Percentiles rank a stretch among this genome's conserved stretches.
Conservation (phyloP, 495 filamentous ascomycete genomes). For the Aspergillus ellipticus region DNA sequence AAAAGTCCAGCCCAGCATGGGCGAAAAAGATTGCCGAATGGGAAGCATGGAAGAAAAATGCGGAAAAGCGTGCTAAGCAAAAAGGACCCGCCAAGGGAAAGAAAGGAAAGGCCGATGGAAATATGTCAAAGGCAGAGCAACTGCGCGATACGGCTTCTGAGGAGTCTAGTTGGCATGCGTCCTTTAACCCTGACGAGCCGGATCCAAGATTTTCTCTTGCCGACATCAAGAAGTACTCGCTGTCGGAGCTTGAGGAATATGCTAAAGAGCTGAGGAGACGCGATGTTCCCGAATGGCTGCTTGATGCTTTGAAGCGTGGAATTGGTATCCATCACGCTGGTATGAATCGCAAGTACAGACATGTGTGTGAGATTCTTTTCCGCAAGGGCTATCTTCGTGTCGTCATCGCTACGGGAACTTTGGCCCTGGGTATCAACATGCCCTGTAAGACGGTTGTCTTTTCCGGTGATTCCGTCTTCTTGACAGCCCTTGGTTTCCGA, state of each 20-base stretch:
- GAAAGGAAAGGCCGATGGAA: constrained; percentile 35
- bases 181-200: constrained; percentile 63
- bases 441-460: constrained; percentile 80
- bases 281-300: constrained; percentile 42
- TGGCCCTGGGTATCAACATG: constrained; percentile 80
- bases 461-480: constrained; percentile 63
- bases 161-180: constrained; percentile 53
- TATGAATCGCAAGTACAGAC: constrained; percentile 72
- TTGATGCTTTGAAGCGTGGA: constrained; percentile 57
- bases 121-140: constrained; percentile 49
- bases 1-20: constrained; percentile 55
- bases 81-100: constrained; percentile 32
- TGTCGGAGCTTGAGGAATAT: constrained; percentile 50
- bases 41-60: constrained; percentile 47
- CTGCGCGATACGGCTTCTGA: constrained; percentile 48
- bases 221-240: constrained; percentile 48
- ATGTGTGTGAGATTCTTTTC: constrained; percentile 57
- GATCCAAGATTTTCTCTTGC: constrained; percentile 62
- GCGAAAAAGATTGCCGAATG: constrained; percentile 48
- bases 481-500: constrained; percentile 71
- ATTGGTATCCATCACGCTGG: constrained; percentile 76
- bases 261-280: constrained; percentile 41
- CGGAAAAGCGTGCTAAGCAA: constrained; percentile 29
- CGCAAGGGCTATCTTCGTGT: constrained; percentile 67
- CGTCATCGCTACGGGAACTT: constrained; percentile 73